Conservation (phyloP, 2,329 filamentous ascomycete genomes). For the Ascochyta fabae region DNA sequence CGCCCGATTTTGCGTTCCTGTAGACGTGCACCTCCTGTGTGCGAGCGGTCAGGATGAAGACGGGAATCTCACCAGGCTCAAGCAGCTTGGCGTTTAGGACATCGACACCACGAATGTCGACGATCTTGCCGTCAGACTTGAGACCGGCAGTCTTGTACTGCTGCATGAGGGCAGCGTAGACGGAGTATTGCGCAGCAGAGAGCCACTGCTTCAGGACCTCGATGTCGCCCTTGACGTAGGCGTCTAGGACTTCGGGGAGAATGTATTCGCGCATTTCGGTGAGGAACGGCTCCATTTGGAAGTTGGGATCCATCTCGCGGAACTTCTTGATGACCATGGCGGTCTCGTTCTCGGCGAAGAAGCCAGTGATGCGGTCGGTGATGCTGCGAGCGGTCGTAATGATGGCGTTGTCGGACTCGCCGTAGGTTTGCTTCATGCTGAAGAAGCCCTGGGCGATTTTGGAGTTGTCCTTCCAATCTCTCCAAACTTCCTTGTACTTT, state of each 20-base stretch:
- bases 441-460: slow-evolving; percentile 89
- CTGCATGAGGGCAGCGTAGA: slow-evolving; percentile 95
- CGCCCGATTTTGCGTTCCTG: slow-evolving; percentile 84
- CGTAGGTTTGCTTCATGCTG: slow-evolving; percentile 82
- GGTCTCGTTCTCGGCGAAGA: slow-evolving; percentile 98
- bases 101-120: slow-evolving; percentile 95
- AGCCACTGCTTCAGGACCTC: slow-evolving; percentile 94
- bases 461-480: slow-evolving; percentile 89
- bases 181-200: slow-evolving; percentile 92
- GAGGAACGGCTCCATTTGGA: slow-evolving; percentile 94
- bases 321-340: slow-evolving; percentile 98
- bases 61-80: slow-evolving; percentile 85
- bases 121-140: slow-evolving; percentile 91
- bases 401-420: slow-evolving; percentile 96
- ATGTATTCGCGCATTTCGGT: slow-evolving; percentile 98
- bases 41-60: slow-evolving; percentile 95
- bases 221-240: slow-evolving; percentile 94
- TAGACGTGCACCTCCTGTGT: slow-evolving; percentile 99
- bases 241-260: slow-evolving; percentile 93
- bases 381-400: slow-evolving; percentile 93
- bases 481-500: slow-evolving; percentile 98
- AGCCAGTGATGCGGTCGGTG: slow-evolving; percentile 88
- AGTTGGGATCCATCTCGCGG: slow-evolving; percentile 90
- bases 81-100: slow-evolving; percentile 81
- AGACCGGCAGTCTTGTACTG: slow-evolving; percentile 94